Conservation (phyloP, 108 stramenopile genomes). For the Phaeodactylum tricornutum region DNA sequence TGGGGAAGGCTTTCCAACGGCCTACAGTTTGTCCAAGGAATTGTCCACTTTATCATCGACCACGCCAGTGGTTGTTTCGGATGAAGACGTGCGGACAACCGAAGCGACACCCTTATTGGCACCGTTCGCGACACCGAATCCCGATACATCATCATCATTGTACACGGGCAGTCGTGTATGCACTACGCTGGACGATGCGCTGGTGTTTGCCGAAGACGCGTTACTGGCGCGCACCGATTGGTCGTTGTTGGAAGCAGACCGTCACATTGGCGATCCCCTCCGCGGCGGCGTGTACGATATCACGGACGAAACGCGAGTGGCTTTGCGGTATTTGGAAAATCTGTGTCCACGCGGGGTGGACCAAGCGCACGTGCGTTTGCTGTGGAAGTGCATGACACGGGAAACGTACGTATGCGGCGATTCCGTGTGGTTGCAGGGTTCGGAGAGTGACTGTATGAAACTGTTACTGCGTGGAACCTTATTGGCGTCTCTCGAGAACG, state of each 20-base stretch:
- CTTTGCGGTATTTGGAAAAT: conserved; percentile 22
- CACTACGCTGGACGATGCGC: conserved; percentile 40
- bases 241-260: conserved; percentile 17
- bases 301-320: conserved; percentile 22
- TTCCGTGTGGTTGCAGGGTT: conserved; percentile 38
- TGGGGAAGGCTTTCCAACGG: conserved; percentile 48
- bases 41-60: conserved; percentile 12
- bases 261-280: not conserved
- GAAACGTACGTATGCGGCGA: conserved; percentile 37
- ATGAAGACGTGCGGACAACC: conserved; percentile 2
- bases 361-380: conserved; percentile 5
- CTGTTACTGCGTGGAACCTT: conserved; percentile 36
- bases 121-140: not conserved
- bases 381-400: conserved; percentile 21
- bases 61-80: conserved; percentile 2
- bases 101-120: not conserved
- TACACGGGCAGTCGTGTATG: conserved; percentile 32
- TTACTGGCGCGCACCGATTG: conserved; percentile 34
- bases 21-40: conserved; percentile 30
- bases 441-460: conserved; percentile 44
- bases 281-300: not conserved
- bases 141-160: conserved; percentile 7
- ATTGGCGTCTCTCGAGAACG: conserved; percentile 44
- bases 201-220: conserved; percentile 56
- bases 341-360: conserved; percentile 17